Evolutionary conservation across 2,329 filamentous ascomycete genomes (phyloP), one percentile per base, ranked within the genome.

Genomic region (Shiraia bambusicola): DNA sequence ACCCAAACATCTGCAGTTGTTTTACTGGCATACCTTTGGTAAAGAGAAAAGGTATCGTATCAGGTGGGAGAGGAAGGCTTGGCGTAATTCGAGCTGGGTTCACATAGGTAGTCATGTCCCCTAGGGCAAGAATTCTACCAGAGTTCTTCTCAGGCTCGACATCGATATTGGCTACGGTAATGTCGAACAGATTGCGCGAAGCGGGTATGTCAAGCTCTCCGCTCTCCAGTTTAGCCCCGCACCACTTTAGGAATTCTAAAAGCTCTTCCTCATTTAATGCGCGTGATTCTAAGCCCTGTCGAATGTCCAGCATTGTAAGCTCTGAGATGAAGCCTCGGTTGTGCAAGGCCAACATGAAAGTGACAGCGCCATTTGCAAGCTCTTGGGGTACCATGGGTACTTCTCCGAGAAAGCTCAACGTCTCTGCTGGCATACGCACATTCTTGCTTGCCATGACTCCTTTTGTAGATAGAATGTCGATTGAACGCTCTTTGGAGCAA

Each of bases 271-370:
- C 85, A 34, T 80, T 86, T 43, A 98, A 75, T 1, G 93, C 88
- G 59, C 88, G 90, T 6, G 83, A 80, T 58, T 90, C 88, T 3
- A 98, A 75, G 54, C 95, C 91, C 45, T 83, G 75, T 49, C 84
- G 87, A 46, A 98, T 88, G 62, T 98, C 93, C 4, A 83, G 80
- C 19, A 93, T 84, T 0, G 88, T 95, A 42, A 97, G 87, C 51
- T 90, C 84, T 1, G 83, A 87, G n/a, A 98, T 80, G 41, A 97
- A 76, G 1, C 88, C 90, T 63, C 90, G 93, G 26, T 91, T 87
- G 42, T 85, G 84, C 32, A 98, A 72, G 56, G 88, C 90, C 44
- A 79, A 79, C 43, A 97, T 81, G 56, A 98, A 95, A 0, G 78
- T 77, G n/a, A 78, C 74, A 4, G 80, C 76, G 37, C 76, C 79